phyloP scores from a whole-genome alignment of 148 eudicot genomes.

The Cornus kousa region DNA sequence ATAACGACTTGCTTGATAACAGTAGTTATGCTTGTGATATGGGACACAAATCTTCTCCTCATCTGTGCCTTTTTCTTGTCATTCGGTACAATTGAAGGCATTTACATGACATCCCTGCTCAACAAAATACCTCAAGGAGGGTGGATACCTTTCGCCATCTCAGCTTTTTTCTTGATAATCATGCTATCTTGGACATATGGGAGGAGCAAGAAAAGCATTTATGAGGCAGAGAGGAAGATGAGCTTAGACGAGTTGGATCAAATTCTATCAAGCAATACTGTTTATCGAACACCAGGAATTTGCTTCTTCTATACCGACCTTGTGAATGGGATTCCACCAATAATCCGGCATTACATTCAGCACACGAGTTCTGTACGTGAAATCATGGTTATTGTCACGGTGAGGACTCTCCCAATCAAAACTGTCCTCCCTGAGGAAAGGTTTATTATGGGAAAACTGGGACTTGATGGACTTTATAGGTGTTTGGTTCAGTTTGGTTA shows the following conservation, averaged over 20 bases:
- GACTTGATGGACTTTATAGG: constrained; percentile 11
- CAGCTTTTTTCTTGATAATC: constrained; percentile 14
- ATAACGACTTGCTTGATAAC: constrained; percentile 31
- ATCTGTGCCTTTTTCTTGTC: constrained; percentile 21
- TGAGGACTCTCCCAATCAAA: constrained; percentile 29
- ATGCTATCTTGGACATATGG: constrained; percentile 29
- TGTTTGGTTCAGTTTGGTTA: constrained; percentile 24
- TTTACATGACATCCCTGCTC: constrained; percentile 29
- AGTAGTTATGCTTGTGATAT: constrained; percentile 39
- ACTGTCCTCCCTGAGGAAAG: constrained; percentile 28
- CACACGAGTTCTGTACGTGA: constrained; percentile 26
- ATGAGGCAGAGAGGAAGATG: constrained; percentile 15
- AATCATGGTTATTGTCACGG: constrained; percentile 26
- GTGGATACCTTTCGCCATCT: constrained; percentile 40
- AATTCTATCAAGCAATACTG: neutral
- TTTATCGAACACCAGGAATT: constrained; percentile 22
- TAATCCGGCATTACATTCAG: constrained; percentile 29
- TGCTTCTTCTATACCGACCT: constrained; percentile 38
- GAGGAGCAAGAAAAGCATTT: constrained; percentile 19
- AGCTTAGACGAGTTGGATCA: constrained; percentile 8
- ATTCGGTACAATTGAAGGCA: constrained; percentile 17
- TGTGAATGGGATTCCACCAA: constrained; percentile 34
- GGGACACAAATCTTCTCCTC: constrained; percentile 31
- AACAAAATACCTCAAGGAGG: constrained; percentile 44
- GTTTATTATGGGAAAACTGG: constrained; percentile 4